These are phyloP conservation scores for Coniochaeta sp. DNA, from an alignment of 2,329 filamentous ascomycete genomes.

Conservation along the genomic window DNA sequence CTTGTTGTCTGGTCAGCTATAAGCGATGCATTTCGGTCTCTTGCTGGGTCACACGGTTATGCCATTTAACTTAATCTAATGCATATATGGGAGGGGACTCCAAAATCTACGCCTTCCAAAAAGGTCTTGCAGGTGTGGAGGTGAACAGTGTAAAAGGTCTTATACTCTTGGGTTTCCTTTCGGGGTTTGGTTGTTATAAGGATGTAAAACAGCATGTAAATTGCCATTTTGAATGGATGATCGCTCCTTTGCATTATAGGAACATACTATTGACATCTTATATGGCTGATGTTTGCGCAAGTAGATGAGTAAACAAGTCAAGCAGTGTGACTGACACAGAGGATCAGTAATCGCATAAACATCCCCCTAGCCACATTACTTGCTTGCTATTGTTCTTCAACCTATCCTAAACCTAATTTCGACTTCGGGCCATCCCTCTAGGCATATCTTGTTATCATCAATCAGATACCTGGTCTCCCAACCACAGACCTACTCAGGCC, in stretches of 20 bases:
- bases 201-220: not conserved
- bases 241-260: not conserved
- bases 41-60: not conserved
- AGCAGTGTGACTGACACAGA: too few species aligned
- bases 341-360: too few species aligned
- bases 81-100: constrained; percentile 1
- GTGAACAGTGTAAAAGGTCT: not conserved
- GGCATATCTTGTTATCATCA: not conserved
- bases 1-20: constrained; percentile 69
- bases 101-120: not conserved
- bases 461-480: not conserved
- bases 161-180: not conserved
- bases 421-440: not conserved
- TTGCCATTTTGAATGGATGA: not conserved
- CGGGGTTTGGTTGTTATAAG: not conserved
- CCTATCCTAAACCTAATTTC: not conserved
- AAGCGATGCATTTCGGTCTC: constrained; percentile 18
- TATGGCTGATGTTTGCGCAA: too few species aligned
- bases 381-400: not conserved
- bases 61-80: constrained; percentile 1
- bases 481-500: not conserved
- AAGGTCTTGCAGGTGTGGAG: not conserved
- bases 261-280: not conserved
- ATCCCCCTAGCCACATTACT: not conserved
- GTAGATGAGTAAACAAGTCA: too few species aligned